Base-by-base conservation (phyloP, 495 filamentous ascomycete genomes). In the Staphylotrichum longicolle region DNA sequence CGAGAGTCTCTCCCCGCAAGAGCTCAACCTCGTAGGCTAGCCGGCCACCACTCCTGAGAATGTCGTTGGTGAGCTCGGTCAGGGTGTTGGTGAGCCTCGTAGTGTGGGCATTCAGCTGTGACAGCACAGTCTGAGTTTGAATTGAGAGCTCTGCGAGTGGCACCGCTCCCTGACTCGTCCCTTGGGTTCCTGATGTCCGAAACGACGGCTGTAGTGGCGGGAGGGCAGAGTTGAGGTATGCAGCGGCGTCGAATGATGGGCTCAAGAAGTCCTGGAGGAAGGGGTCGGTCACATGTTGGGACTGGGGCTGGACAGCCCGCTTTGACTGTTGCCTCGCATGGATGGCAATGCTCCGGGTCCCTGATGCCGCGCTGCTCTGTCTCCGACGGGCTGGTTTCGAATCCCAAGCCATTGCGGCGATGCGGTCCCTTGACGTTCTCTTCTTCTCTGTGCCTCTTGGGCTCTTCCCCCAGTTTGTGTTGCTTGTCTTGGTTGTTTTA, bases 1-100 rank as follows among this genome's bases (percentile, higher is more conserved):
- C 82, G 15, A 90, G 78, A 0, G 91, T 86, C 69, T 98, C 94
- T 55, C 93, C 93, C 7, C 92, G 86, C 8, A 98, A 75, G 7
- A 98, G 83, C 70, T 98, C 94, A 8, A 98, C 93, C 68, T 97
- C 91, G 74, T 98, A 98, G 33, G 92, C 90, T 27, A 98, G 79
- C 9, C 95, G 83, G 61, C 88, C 86, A 30, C 91, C 88, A 64
- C 90, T 87, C 50, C 94, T 85, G 20, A 98, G 79, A 61, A 98
- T 97, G 65, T 98, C 94, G 69, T 98, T 93, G 12, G 93, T 97
- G 58, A 98, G 79, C 59, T 89, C 86, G 37, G 91, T 96, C 32
- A 98, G 82, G 39, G 83, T 89, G 46, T 79, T 87, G n/a, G 93
- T 91, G 12, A 96, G 80, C 27, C 91, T 82, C 14, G 89, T 86